Conservation (phyloP, 1,284 basidiomycete species). For the Sanguinoderma infundibulare region DNA sequence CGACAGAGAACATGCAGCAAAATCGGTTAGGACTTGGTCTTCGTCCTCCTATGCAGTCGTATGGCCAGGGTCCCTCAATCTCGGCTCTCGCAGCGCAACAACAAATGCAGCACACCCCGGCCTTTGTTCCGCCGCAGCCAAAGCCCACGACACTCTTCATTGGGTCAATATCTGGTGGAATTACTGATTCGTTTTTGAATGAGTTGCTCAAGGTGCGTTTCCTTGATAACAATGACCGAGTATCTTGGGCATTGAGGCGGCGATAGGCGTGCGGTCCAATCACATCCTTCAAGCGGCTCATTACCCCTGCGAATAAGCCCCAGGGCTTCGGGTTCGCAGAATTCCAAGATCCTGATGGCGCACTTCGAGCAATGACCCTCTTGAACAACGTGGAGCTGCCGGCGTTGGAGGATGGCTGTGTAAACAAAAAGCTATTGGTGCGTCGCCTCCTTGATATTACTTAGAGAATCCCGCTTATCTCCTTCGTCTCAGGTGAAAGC, state of each 20-base stretch:
- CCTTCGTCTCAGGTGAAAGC: conserved; percentile 73
- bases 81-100: conserved; percentile 85
- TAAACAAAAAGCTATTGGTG: conserved; percentile 87
- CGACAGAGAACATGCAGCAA: conserved; percentile 54
- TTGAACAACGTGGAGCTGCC: conserved; percentile 88
- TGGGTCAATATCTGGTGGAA: conserved; percentile 94
- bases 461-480: conserved; percentile 41
- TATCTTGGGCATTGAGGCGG: background rate
- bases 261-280: conserved; percentile 85
- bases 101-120: conserved; percentile 59
- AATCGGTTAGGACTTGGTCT: conserved; percentile 85
- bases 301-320: conserved; percentile 88
- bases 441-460: conserved; percentile 39
- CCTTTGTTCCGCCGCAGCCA: conserved; percentile 60
- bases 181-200: conserved; percentile 81
- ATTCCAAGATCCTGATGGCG: conserved; percentile 88
- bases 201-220: conserved; percentile 75
- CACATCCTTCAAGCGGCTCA: conserved; percentile 87
- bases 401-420: conserved; percentile 82
- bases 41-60: conserved; percentile 82
- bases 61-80: conserved; percentile 86
- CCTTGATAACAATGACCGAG: background rate
- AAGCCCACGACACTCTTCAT: conserved; percentile 81
- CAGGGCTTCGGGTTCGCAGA: conserved; percentile 96
- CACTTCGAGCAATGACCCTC: conserved; percentile 79